phyloP scores from a whole-genome alignment of 495 filamentous ascomycete genomes.

The Penicillium paxilli region DNA sequence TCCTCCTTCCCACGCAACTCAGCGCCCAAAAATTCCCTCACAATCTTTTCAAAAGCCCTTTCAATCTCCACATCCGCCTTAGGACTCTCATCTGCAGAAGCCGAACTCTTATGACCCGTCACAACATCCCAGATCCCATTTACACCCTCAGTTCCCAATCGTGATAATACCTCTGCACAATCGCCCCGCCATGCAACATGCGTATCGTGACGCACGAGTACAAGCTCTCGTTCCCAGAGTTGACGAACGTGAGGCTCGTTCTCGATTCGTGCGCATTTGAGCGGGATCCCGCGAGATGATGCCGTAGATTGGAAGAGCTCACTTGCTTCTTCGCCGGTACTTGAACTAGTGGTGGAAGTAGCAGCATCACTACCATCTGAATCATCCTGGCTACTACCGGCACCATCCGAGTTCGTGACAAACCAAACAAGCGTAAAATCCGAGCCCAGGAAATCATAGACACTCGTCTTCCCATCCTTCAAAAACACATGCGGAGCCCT shows the following conservation, averaged over 20 bases:
- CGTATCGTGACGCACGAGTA: constrained; percentile 5
- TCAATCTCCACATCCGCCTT: neutral
- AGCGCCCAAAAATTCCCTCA: neutral
- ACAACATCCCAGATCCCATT: neutral
- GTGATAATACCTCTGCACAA: neutral
- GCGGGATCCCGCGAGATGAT: neutral
- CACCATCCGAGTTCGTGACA: neutral
- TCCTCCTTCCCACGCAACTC: neutral
- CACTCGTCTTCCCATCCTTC: constrained; percentile 20
- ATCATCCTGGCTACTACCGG: no score
- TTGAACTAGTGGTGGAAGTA: no score
- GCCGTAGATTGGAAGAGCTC: neutral
- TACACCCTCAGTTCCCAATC: neutral
- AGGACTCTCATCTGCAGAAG: neutral
- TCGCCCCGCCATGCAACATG: constrained; percentile 10
- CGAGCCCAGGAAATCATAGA: constrained; percentile 28
- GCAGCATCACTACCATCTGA: no score
- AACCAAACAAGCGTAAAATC: constrained; percentile 30
- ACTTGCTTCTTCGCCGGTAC: neutral
- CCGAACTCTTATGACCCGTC: neutral
- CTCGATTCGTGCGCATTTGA: neutral
- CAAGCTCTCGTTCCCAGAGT: neutral
- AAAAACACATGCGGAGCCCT: constrained; percentile 34
- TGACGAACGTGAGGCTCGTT: neutral
- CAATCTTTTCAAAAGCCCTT: neutral